phyloP scores from a whole-genome alignment of 2,329 filamentous ascomycete genomes.

The Akanthomyces lecanii region DNA sequence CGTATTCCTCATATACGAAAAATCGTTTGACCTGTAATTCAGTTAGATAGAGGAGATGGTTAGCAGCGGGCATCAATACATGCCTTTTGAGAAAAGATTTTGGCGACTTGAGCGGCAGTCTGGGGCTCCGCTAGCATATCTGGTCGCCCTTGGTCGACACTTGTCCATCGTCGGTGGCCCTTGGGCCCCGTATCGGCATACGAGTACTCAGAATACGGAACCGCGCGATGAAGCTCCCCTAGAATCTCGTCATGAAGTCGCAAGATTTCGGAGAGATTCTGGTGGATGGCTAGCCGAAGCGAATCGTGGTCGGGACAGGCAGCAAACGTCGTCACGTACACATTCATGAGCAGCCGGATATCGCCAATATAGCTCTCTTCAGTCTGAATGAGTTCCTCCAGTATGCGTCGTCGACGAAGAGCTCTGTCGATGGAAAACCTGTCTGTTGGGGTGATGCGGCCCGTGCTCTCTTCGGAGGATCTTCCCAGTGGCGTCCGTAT shows the following conservation, averaged over 20 bases:
- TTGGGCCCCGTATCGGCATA: slow-evolving; percentile 35
- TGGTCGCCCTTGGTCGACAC: slow-evolving; percentile 43
- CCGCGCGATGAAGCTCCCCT: slow-evolving; percentile 63
- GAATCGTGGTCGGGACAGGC: slow-evolving; percentile 59
- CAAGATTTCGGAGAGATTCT: slow-evolving; percentile 74
- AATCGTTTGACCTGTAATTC: slow-evolving; percentile 67
- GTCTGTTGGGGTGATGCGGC: slow-evolving; percentile 46
- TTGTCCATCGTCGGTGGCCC: slow-evolving; percentile 45
- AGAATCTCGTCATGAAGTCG: slow-evolving; percentile 80
- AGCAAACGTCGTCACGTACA: slow-evolving; percentile 71
- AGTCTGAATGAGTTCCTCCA: slow-evolving; percentile 81
- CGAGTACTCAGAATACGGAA: slow-evolving; percentile 65
- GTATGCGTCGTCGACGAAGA: slow-evolving; percentile 68
- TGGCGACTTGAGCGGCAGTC: slow-evolving; percentile 57
- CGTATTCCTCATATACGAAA: slow-evolving; percentile 87
- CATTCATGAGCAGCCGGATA: slow-evolving; percentile 80
- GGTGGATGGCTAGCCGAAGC: slow-evolving; percentile 68
- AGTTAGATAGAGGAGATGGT: not conserved
- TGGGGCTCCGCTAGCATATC: slow-evolving; percentile 55
- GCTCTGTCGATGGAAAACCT: slow-evolving; percentile 60
- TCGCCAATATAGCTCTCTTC: slow-evolving; percentile 89
- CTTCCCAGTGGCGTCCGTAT: slow-evolving; percentile 26
- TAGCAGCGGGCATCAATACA: not conserved
- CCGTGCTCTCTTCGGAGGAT: slow-evolving; percentile 61
- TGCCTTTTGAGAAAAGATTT: slow-evolving; percentile 57